Evolutionary conservation across 148 eudicot species (phyloP), one percentile per base, ranked within the genome.

Genomic region (Heliamphora exappendiculata): DNA sequence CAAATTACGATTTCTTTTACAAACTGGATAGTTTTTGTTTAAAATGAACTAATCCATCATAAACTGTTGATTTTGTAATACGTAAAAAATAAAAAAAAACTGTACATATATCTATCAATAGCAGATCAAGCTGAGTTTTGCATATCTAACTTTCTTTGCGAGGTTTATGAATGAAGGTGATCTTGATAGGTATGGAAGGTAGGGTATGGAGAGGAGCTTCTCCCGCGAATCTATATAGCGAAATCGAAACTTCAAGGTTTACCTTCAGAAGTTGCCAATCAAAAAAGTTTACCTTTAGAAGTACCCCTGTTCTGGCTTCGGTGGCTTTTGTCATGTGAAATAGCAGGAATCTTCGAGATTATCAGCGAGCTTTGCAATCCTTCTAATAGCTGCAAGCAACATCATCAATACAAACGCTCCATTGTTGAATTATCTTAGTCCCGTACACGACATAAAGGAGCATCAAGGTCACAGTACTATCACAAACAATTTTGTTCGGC

Each of bases 331-430:
- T 88, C 94, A 76, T 91, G 88, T 29, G 92, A 82, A 82, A 80
- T 71, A 50, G 94, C 79, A 58, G 97, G 90, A 74, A 88, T 69
- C 83, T 89, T 93, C 14, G 98, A 83, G 76, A 91, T 84, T 29
- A 85, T 73, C 76, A 91, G 75, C 9, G 98, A 91, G 78, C 93
- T 93, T 71, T 94, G 93, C 57, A 94, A 80, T 67, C 98, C 97
- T 83, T 91, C 98, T 84, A 94, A 70, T 70, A 94, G 86, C 98
- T 93, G 88, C 72, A 78, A 10, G 17, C 19, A 69, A 72, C 28
- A 75, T 17, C 77, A 72, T 33, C 65, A 3, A 24, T 12, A 39
- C 41, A 17, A 53, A 60, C 36, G 58, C 28, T 24, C 44, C 65
- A 68, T 39, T 1, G 9, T 26, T 26, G 55, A 58, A 39, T 22